Evolutionary conservation across 169 alveolate species (phyloP), one percentile per base, ranked within the genome.

Genomic region (Cryptosporidium meleagridis): DNA sequence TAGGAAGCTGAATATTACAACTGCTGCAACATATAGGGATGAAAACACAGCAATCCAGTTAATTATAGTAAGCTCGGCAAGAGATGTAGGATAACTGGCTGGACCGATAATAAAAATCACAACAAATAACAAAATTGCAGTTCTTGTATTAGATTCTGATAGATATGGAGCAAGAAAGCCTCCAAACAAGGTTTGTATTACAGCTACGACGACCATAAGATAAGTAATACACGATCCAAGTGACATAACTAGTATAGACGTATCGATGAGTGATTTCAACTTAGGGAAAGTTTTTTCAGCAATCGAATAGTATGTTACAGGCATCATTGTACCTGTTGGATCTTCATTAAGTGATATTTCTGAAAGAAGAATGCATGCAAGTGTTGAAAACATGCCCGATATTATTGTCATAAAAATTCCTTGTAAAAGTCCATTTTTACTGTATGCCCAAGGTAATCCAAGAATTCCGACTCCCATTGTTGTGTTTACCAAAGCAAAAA

Each of bases 21-120:
- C 89, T 4, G 75, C 48, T 58, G 75, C 89, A 37, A 80, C 89
- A 41, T 62, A 80, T 23, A 80, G 75, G 7, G 89, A 80, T 3
- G 89, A 80, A 80, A 80, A 80, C 7, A 80, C 89, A n/a, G 89
- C 89, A 26, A 80, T 80, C 89, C 89, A 80, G 39, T 80, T 80
- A 16, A 80, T 80, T 10, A 80, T 62, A 2, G 73, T 80, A n/a
- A 80, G 65, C 45, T 80, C 89, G 3, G 89, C 89, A 18, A 80
- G 65, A 44, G 89, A 23, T 18, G 89, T 80, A 12, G 89, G 89
- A 41, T 80, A 80, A 29, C 89, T 80, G n/a, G 89, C 89, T n/a
- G 89, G 89, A 1, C 89, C 89, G 29, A 80, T 80, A 29, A 80
- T 65, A 48, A 80, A 80, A 16, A 80, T 58, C 52, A 80, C 75